phyloP scores from a whole-genome alignment of 208 protist species.

The Leishmania martiniquensis region DNA sequence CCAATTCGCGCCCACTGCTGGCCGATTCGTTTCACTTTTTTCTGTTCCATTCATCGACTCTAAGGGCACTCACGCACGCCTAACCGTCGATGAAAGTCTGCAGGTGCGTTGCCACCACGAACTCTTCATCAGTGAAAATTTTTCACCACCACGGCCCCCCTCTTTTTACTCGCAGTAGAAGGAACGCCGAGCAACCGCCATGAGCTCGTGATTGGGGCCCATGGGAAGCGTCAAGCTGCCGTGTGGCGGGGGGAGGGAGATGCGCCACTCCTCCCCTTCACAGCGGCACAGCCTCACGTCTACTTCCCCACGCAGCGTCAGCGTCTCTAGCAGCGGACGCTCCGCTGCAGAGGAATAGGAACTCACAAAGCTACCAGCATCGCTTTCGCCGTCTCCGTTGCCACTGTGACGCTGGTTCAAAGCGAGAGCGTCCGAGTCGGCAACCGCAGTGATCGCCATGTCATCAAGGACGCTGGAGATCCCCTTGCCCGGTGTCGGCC shows the following conservation, averaged over 20 bases:
- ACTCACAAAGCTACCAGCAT: neutral
- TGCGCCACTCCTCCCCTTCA: slow-evolving; percentile 24
- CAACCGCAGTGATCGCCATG: neutral
- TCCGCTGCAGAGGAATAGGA: neutral
- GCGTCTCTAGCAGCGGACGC: slow-evolving; percentile 27
- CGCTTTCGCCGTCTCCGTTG: neutral
- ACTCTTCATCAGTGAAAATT: neutral
- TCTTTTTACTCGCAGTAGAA: slow-evolving; percentile 24
- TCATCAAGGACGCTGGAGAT: neutral
- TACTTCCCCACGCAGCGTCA: slow-evolving; percentile 23
- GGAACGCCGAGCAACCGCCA: slow-evolving; percentile 9
- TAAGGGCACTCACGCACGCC: neutral
- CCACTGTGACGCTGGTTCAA: neutral
- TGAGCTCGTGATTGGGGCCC: slow-evolving; percentile 21
- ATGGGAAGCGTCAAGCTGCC: slow-evolving; percentile 24
- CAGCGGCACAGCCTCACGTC: slow-evolving; percentile 22
- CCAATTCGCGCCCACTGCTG: neutral
- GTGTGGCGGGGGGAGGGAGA: slow-evolving; percentile 26
- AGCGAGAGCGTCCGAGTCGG: neutral
- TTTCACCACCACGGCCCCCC: neutral
- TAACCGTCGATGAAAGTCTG: neutral
- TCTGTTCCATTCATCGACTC: neutral
- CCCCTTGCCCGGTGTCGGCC: neutral
- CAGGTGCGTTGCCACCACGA: neutral
- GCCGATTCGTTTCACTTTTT: neutral